These are phyloP conservation scores for Pseudogymnoascus sp. DNA, from an alignment of 2,329 filamentous ascomycete genomes.

Conservation along the genomic window DNA sequence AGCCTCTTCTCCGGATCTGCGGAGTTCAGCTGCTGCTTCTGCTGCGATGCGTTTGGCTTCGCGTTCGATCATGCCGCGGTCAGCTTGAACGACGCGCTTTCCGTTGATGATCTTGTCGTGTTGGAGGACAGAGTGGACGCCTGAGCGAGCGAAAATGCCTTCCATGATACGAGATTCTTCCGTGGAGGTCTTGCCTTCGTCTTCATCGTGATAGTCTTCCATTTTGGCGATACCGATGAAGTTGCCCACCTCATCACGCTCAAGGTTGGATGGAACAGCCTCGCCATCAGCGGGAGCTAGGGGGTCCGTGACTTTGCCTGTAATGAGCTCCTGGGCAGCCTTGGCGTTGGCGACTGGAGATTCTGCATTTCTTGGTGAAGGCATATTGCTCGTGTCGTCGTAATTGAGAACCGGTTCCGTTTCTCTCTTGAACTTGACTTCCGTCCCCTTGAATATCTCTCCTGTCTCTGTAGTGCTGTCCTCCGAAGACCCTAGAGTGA, in stretches of 20 bases:
- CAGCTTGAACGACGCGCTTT: constrained; percentile 61
- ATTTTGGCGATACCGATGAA: constrained; percentile 55
- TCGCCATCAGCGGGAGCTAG: constrained; percentile 26
- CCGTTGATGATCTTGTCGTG: constrained; percentile 87
- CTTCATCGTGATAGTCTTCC: constrained; percentile 50
- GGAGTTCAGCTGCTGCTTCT: constrained; percentile 68
- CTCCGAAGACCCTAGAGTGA: constrained; percentile 63
- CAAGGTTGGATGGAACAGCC: constrained; percentile 10
- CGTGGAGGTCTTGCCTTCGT: constrained; percentile 35
- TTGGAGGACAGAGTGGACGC: constrained; percentile 83
- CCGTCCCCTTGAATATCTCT: constrained; percentile 78
- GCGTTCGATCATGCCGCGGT: constrained; percentile 68
- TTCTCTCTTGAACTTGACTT: constrained; percentile 55
- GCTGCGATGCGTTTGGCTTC: constrained; percentile 76
- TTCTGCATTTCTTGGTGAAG: not conserved
- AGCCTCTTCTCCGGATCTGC: constrained; percentile 64
- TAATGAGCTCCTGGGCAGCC: not conserved
- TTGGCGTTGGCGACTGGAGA: not conserved
- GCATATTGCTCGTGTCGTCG: constrained; percentile 8
- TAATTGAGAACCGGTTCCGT: constrained; percentile 23
- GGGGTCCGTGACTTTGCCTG: constrained; percentile 14
- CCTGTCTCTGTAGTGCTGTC: constrained; percentile 74
- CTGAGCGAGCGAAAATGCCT: constrained; percentile 77
- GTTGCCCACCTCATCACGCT: constrained; percentile 39
- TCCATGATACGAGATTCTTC: constrained; percentile 76